Conservation (phyloP, 140 eudicot genomes). For the Anethum foeniculum region DNA sequence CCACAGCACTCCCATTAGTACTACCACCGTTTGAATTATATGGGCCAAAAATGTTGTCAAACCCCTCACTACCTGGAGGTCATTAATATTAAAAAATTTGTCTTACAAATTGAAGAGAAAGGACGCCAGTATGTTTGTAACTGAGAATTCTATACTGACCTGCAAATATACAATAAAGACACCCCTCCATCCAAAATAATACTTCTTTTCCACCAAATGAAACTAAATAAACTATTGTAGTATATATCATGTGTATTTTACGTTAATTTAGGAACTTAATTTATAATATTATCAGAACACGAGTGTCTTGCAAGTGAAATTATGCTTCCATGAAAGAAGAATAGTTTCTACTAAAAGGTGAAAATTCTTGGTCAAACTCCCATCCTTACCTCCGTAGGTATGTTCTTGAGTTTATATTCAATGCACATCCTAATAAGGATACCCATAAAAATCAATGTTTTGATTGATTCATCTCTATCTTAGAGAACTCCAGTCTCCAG, state of each 20-base stretch:
- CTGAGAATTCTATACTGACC: background rate
- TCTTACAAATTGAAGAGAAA: background rate
- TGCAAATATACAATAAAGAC: background rate
- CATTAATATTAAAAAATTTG: background rate
- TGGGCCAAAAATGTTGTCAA: conserved; percentile 56
- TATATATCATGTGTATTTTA: background rate
- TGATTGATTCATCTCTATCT: background rate
- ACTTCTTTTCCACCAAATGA: background rate
- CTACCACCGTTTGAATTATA: conserved; percentile 29
- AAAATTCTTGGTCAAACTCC: background rate
- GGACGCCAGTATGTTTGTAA: background rate
- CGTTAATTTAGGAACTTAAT: background rate
- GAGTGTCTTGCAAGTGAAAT: background rate
- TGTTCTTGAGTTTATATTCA: background rate
- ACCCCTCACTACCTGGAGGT: conserved; percentile 47
- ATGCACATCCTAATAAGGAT: background rate
- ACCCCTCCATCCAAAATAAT: conserved; percentile 1
- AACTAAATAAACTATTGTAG: background rate
- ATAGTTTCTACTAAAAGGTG: background rate
- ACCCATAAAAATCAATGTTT: background rate
- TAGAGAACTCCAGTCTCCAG: background rate
- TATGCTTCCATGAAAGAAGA: background rate
- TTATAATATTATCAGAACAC: background rate
- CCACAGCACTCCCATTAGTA: conserved; percentile 20
- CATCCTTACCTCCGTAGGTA: background rate